Evolutionary conservation across 768 basidiomycete genomes (phyloP).

Genomic region (Phylloporus arenicola): DNA sequence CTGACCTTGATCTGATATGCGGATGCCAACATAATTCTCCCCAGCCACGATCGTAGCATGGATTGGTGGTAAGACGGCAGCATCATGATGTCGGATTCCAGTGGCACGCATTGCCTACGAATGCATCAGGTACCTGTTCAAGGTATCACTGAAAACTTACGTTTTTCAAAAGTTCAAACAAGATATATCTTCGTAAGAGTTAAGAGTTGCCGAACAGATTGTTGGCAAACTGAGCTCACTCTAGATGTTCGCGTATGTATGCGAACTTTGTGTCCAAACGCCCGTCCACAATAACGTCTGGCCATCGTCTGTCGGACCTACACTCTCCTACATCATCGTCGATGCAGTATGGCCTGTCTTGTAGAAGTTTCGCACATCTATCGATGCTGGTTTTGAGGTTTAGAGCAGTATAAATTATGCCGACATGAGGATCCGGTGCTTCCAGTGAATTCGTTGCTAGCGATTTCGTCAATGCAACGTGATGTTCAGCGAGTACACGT

Average conservation of each 20-base stretch:
- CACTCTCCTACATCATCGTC: conserved; percentile 34
- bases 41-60: conserved; percentile 72
- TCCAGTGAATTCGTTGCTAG: conserved; percentile 34
- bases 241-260: conserved; percentile 83
- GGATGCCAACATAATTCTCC: conserved; percentile 67
- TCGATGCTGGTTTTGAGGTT: conserved; percentile 66
- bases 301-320: conserved; percentile 38
- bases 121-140: neutral
- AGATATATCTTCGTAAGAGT: conserved; percentile 55
- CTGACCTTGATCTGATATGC: conserved; percentile 87
- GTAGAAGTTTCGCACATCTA: conserved; percentile 57
- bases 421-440: conserved; percentile 59
- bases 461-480: conserved; percentile 71
- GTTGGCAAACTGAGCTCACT: conserved; percentile 41
- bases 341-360: conserved; percentile 40
- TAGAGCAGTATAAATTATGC: conserved; percentile 77
- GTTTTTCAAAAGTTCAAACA: conserved; percentile 89
- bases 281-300: conserved; percentile 69
- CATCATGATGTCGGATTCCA: conserved; percentile 41
- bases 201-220: neutral
- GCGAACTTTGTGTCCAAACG: conserved; percentile 65
- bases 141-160: conserved; percentile 37
- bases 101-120: conserved; percentile 70
- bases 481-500: conserved; percentile 84
- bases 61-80: conserved; percentile 52